Conservation (phyloP, 805 yeast genomes). For the Candida alai region DNA sequence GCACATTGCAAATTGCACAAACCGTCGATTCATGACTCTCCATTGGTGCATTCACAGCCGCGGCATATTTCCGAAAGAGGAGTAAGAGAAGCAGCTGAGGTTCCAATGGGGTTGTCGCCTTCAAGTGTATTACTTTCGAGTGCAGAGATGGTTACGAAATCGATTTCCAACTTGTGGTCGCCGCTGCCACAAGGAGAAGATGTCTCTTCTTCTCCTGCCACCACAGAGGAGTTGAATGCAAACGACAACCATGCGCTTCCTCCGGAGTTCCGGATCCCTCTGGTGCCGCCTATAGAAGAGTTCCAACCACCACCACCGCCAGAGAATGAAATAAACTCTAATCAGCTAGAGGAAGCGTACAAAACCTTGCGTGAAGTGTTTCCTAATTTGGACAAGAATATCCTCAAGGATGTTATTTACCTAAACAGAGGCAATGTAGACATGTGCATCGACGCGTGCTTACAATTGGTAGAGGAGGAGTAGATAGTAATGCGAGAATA, state of each 20-base stretch:
- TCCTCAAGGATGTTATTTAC: slow-evolving; percentile 65
- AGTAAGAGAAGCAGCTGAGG: slow-evolving; percentile 5
- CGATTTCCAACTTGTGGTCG: slow-evolving; percentile 40
- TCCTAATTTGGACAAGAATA: slow-evolving; percentile 64
- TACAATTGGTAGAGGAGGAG: slow-evolving; percentile 25
- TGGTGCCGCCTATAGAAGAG: slow-evolving; percentile 1
- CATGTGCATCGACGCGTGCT: slow-evolving; percentile 63
- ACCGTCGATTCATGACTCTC: background rate
- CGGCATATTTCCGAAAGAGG: slow-evolving; percentile 9
- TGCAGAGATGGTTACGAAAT: slow-evolving; percentile 50
- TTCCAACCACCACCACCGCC: slow-evolving; percentile 7
- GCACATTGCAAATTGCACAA: slow-evolving; percentile 27
- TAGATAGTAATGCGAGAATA: slow-evolving; percentile 2
- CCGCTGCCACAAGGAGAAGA: too few species aligned
- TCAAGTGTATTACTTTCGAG: slow-evolving; percentile 39
- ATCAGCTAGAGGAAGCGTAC: slow-evolving; percentile 24
- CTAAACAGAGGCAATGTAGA: slow-evolving; percentile 68
- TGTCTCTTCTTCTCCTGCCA: too few species aligned
- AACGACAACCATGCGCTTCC: too few species aligned
- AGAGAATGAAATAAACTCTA: slow-evolving; percentile 9
- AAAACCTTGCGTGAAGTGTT: slow-evolving; percentile 63
- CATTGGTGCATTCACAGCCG: slow-evolving; percentile 18
- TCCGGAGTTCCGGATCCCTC: background rate
- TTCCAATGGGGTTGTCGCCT: slow-evolving; percentile 24
- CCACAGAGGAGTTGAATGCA: too few species aligned